Percentiles rank a stretch among this genome's conserved stretches.
Conservation (phyloP, 306 rosid species). For the Dryas octopetala region DNA sequence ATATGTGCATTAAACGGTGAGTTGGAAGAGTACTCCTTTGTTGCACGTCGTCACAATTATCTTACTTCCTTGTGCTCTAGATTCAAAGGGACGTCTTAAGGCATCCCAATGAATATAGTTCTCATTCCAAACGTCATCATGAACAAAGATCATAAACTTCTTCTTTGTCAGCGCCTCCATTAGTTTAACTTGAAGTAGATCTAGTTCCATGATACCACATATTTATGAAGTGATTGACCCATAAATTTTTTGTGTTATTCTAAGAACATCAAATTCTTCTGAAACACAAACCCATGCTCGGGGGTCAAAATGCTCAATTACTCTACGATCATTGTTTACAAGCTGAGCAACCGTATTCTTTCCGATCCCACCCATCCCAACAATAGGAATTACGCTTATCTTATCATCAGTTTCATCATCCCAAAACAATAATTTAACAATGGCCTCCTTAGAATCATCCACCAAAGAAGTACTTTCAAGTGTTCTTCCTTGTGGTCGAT, state of each 20-base stretch:
- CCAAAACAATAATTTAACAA: background rate
- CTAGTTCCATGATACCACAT: background rate
- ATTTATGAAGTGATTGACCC: background rate
- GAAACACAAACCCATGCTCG: conserved; percentile 16
- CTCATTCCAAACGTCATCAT: conserved; percentile 28
- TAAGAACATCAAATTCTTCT: conserved; percentile 4
- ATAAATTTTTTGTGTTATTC: background rate
- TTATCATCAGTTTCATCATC: background rate
- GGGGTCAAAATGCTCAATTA: background rate
- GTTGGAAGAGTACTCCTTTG: background rate
- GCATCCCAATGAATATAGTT: background rate
- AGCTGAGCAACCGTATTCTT: background rate
- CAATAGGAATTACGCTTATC: conserved; percentile 17
- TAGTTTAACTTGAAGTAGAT: background rate
- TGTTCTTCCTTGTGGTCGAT: background rate
- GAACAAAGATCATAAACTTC: conserved; percentile 8
- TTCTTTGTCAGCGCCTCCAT: background rate
- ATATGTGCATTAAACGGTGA: background rate
- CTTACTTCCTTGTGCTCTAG: conserved; percentile 6
- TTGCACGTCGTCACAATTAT: conserved; percentile 11
- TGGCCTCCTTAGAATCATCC: background rate
- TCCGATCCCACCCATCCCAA: conserved; percentile 28
- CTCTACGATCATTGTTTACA: background rate
- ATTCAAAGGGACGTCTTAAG: background rate
- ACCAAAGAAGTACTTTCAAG: conserved; percentile 10